These are phyloP conservation scores for Cyclotella choctawhatcheeana DNA, from an alignment of 108 stramenopile genomes.

Conservation along the genomic window DNA sequence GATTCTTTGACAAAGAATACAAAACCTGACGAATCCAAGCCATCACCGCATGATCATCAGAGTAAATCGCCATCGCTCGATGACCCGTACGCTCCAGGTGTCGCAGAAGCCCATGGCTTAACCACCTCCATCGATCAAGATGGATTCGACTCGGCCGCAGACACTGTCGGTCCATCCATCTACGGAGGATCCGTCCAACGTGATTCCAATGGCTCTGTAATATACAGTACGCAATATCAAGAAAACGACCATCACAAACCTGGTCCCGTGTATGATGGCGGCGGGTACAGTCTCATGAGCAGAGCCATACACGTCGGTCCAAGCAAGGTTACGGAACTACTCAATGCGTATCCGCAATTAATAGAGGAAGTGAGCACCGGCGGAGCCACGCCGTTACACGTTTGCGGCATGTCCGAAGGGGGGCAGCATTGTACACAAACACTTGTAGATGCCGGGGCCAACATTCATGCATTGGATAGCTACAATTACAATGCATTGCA, in stretches of 20 bases:
- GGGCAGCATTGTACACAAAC: conserved; percentile 56
- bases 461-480: conserved; percentile 63
- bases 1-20: background rate
- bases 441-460: conserved; percentile 61
- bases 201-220: conserved; percentile 40
- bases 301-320: conserved; percentile 57
- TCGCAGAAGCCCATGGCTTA: conserved; percentile 65
- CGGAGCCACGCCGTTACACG: conserved; percentile 73
- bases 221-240: conserved; percentile 71
- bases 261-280: conserved; percentile 76
- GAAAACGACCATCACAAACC: conserved; percentile 64
- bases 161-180: conserved; percentile 75
- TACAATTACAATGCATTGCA: conserved; percentile 78
- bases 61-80: background rate
- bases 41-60: background rate
- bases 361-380: conserved; percentile 70
- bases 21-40: background rate
- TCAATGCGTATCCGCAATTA: conserved; percentile 55
- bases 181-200: conserved; percentile 72
- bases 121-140: conserved; percentile 50
- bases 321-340: conserved; percentile 57
- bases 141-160: conserved; percentile 75
- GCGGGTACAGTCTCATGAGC: conserved; percentile 65
- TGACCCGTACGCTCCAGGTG: conserved; percentile 55
- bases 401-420: conserved; percentile 68